Percentiles rank a stretch among this genome's conserved stretches.
Evolutionary conservation across 108 stramenopile species (phyloP).

Genomic region (Aureococcus anophagefferens): DNA sequence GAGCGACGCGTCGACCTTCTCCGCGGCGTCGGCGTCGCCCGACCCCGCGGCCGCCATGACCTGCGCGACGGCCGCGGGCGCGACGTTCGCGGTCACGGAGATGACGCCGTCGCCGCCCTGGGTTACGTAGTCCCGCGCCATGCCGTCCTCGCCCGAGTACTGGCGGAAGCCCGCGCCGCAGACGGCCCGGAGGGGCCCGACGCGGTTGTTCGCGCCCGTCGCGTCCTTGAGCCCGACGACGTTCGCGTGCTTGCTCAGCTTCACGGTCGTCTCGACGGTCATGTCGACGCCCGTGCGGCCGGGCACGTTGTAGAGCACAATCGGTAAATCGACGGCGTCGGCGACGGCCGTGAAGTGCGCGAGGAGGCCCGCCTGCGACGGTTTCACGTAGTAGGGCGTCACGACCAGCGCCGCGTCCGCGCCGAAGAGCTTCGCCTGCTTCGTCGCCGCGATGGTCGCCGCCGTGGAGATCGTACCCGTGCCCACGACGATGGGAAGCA

Average conservation of each 20-base stretch:
- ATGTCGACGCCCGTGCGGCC: slow-evolving; percentile 58
- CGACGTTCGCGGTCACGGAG: slow-evolving; percentile 75
- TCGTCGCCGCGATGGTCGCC: slow-evolving; percentile 53
- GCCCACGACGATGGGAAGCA: slow-evolving; percentile 60
- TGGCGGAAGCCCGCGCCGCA: slow-evolving; percentile 48
- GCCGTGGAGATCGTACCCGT: slow-evolving; percentile 68
- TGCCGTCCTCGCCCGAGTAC: slow-evolving; percentile 78
- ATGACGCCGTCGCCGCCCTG: slow-evolving; percentile 80
- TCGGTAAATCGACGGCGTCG: slow-evolving; percentile 63
- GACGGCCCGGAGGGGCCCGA: slow-evolving; percentile 33
- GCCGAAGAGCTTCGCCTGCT: slow-evolving; percentile 72
- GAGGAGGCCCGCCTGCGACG: slow-evolving; percentile 68
- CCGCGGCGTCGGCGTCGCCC: too few relatives aligned
- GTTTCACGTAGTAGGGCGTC: slow-evolving; percentile 86
- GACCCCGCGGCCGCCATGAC: slow-evolving; percentile 55
- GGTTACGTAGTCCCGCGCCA: slow-evolving; percentile 60
- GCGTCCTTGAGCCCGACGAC: slow-evolving; percentile 80
- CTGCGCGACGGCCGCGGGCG: slow-evolving; percentile 51
- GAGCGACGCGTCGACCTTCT: too few relatives aligned
- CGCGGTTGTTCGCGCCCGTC: slow-evolving; percentile 62
- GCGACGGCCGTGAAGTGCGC: slow-evolving; percentile 63
- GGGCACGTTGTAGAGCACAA: slow-evolving; percentile 83
- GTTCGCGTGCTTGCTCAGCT: slow-evolving; percentile 48
- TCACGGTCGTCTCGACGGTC: slow-evolving; percentile 50
- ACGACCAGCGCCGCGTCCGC: slow-evolving; percentile 76